Conservation (phyloP, 169 alveolate genomes). For the Plasmodium gaboni region DNA sequence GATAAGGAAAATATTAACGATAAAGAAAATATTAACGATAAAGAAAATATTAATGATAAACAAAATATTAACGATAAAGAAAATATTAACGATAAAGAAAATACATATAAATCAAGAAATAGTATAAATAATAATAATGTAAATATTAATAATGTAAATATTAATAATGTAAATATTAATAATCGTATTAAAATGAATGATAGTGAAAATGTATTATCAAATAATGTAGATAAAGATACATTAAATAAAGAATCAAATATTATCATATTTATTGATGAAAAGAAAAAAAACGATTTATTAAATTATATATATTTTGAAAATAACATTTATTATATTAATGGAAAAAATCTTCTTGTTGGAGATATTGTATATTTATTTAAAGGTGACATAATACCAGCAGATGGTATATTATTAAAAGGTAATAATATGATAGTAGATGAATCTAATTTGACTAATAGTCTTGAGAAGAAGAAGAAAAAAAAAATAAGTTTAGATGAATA, state of each 20-base stretch:
- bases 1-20: background rate
- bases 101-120: no score
- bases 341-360: conserved; percentile 55
- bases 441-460: conserved; percentile 16
- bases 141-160: no score
- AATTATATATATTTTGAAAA: conserved; percentile 46
- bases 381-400: conserved; percentile 65
- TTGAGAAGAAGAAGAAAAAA: conserved; percentile 7
- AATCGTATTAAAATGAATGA: no score
- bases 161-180: no score
- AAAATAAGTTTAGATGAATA: conserved; percentile 62
- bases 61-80: no score
- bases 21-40: no score
- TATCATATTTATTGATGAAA: background rate
- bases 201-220: no score
- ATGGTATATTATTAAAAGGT: conserved; percentile 44
- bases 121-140: no score
- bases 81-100: no score
- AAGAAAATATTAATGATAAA: no score
- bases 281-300: conserved; percentile 10
- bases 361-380: conserved; percentile 51
- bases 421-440: conserved; percentile 60
- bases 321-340: conserved; percentile 35
- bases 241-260: conserved; percentile 2
- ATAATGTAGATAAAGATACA: background rate